phyloP scores from a whole-genome alignment of 306 rosid species.

The Malus asiatica region DNA sequence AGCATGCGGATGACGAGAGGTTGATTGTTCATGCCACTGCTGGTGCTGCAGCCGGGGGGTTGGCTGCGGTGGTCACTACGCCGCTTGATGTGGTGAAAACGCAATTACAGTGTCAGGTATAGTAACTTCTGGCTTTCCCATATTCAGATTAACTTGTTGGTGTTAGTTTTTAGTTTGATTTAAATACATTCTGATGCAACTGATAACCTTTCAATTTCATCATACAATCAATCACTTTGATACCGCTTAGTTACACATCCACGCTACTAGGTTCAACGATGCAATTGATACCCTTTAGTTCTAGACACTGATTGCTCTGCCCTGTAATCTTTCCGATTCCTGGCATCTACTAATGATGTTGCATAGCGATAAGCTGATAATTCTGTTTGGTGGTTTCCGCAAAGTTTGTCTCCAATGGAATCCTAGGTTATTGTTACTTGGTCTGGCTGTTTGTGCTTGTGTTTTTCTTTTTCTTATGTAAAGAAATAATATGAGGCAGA shows the following conservation, averaged over 20 bases:
- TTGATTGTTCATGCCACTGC: conserved; percentile 71
- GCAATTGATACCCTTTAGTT: neutral
- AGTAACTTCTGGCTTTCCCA: neutral
- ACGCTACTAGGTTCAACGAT: too few species aligned
- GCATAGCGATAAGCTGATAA: neutral
- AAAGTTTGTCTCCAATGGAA: neutral
- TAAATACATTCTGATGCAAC: neutral
- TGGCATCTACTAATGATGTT: neutral
- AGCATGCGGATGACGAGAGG: conserved; percentile 46
- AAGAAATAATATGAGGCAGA: neutral
- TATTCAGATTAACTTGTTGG: neutral
- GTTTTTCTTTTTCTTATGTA: neutral
- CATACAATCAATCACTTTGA: neutral
- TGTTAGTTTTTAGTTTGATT: neutral
- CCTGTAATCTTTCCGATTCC: neutral
- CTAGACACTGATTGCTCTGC: neutral
- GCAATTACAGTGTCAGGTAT: conserved; percentile 77
- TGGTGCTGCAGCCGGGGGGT: conserved; percentile 67
- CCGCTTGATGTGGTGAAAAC: conserved; percentile 84
- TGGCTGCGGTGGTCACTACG: conserved; percentile 63
- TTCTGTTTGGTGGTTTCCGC: neutral
- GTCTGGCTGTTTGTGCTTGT: neutral
- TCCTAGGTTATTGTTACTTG: neutral
- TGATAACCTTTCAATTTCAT: neutral
- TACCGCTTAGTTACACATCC: neutral